These are phyloP conservation scores for Termitomyces sp. DNA, from an alignment of 768 basidiomycete species.

Conservation along the genomic window DNA sequence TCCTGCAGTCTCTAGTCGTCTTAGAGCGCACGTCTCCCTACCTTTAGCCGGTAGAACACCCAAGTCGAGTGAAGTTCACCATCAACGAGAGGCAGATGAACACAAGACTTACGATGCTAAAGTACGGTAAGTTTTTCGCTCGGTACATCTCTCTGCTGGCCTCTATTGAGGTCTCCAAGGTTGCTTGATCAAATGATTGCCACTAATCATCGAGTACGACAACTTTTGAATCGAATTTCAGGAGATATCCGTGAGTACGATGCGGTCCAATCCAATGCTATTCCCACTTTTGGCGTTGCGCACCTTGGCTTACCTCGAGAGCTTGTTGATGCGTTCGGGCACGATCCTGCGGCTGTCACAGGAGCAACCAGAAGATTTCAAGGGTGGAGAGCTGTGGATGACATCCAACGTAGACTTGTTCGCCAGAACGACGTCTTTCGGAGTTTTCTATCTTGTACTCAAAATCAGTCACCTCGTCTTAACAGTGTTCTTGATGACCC, in stretches of 20 bases:
- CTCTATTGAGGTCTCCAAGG: slow-evolving; percentile 26
- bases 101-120: slow-evolving; percentile 53
- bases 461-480: slow-evolving; percentile 16
- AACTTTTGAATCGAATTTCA: slow-evolving; percentile 62
- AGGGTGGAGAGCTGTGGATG: slow-evolving; percentile 73
- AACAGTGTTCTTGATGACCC: slow-evolving; percentile 49
- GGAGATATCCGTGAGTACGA: slow-evolving; percentile 63
- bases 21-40: slow-evolving; percentile 21
- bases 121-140: slow-evolving; percentile 35
- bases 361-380: slow-evolving; percentile 52
- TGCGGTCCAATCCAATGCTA: slow-evolving; percentile 44
- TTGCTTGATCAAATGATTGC: slow-evolving; percentile 51
- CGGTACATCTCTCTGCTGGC: background rate
- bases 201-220: slow-evolving; percentile 65
- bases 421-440: slow-evolving; percentile 54
- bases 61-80: slow-evolving; percentile 23
- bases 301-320: slow-evolving; percentile 53
- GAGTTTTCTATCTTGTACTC: slow-evolving; percentile 34
- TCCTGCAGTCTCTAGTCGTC: slow-evolving; percentile 23
- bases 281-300: slow-evolving; percentile 39
- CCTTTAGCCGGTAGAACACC: slow-evolving; percentile 18
- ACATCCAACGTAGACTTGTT: slow-evolving; percentile 57
- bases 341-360: slow-evolving; percentile 74
- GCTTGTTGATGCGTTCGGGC: slow-evolving; percentile 66
- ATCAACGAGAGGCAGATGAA: slow-evolving; percentile 38